These are phyloP conservation scores for Prunus padus DNA, from an alignment of 306 rosid species.

Conservation along the genomic window DNA sequence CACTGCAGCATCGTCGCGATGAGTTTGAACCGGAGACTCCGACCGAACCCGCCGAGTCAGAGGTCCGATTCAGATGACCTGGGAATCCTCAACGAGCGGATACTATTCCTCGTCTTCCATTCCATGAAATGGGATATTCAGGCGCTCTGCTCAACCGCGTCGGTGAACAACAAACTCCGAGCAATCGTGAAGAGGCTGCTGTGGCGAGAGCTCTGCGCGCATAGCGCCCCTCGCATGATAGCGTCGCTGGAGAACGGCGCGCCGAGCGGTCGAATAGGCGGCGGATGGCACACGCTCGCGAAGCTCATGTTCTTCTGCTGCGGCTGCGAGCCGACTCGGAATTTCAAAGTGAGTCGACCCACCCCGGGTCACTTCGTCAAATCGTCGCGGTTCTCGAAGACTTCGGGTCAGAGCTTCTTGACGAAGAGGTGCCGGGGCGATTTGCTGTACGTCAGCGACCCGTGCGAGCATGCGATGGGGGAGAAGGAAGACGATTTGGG, in stretches of 20 bases:
- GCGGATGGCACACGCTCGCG: slow-evolving; percentile 64
- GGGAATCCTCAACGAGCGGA: slow-evolving; percentile 46
- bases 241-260: slow-evolving; percentile 30
- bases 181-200: slow-evolving; percentile 55
- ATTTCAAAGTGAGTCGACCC: slow-evolving; percentile 34
- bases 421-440: slow-evolving; percentile 44
- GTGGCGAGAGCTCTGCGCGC: slow-evolving; percentile 52
- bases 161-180: slow-evolving; percentile 47
- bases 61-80: slow-evolving; percentile 31
- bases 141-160: slow-evolving; percentile 42
- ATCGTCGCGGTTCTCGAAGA: slow-evolving; percentile 55
- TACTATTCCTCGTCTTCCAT: slow-evolving; percentile 44
- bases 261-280: slow-evolving; percentile 43
- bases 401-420: slow-evolving; percentile 63
- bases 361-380: slow-evolving; percentile 48
- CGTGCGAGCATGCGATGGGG: slow-evolving; percentile 59
- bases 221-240: slow-evolving; percentile 55
- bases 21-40: slow-evolving; percentile 30
- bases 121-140: slow-evolving; percentile 50
- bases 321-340: slow-evolving; percentile 43
- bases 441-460: slow-evolving; percentile 55
- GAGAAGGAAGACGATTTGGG: slow-evolving; percentile 49
- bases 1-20: slow-evolving; percentile 11
- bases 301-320: slow-evolving; percentile 66
- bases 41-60: slow-evolving; percentile 23